Base-by-base conservation (phyloP, 768 basidiomycete species). In the Boletus rubroflammeus region DNA sequence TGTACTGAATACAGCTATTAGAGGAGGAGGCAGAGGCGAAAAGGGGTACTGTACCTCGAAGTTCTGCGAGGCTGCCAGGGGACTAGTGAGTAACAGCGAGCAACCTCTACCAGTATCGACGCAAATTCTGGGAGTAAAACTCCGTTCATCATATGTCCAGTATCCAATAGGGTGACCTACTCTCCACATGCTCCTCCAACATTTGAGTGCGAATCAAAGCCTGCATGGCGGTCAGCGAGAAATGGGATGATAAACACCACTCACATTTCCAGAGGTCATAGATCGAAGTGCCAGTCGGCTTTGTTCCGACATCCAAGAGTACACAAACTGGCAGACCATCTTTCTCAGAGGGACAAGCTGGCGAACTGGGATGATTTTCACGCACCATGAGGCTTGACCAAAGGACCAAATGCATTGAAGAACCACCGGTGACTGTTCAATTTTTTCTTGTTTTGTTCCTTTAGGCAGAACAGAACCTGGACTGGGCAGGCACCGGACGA, bases 131-230 rank as follows among this genome's bases (percentile, higher is more conserved):
- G 8, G 41, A 40, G 28, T 5, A 42, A 28, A 28, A 38, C 7
- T 31, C 53, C 14, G 43, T 59, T 47, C 4, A 36, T 25, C 31
- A 50, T 19, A 34, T 40, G 21, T 47, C 26, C 32, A 50, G 47
- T 13, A 47, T 44, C 36, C 17, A 26, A 50, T 15, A 29, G 32
- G 28, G 19, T 2, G 54, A 53, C 79, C 60, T 66, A 92, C 85
- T 98, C 95, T 75, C 95, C 95, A 69, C 95, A 98, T 46, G 95
- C 94, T 36, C 95, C 95, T 44, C 93, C 94, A 46, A 98, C 94
- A 57, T 84, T 83, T 23, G 81, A 75, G 55, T 93, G 87, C 62
- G 84, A 85, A 73, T 93, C 91, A 62, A 93, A 93, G 65, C 78
- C 77, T 74, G 44, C 15, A 42, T n/a, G 40, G 29, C 11, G 42